phyloP scores from a whole-genome alignment of 768 basidiomycete species.

The Collybiopsis luxurians region DNA sequence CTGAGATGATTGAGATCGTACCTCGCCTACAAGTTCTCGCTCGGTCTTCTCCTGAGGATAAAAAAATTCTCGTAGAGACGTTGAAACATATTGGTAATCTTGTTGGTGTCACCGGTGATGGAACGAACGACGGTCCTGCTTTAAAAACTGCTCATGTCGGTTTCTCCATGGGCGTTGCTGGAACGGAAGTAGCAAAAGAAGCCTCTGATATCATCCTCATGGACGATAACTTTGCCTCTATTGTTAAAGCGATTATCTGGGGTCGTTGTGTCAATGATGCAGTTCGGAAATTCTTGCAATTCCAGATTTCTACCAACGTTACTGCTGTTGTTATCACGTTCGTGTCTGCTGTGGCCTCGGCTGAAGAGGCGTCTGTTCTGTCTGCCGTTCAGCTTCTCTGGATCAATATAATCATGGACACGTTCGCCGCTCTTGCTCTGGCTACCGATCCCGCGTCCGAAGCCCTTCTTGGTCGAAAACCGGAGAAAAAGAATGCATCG shows the following conservation, averaged over 20 bases:
- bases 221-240: constrained; percentile 96
- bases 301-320: constrained; percentile 92
- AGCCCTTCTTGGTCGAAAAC: constrained; percentile 79
- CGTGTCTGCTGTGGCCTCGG: constrained; percentile 82
- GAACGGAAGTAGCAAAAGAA: constrained; percentile 98
- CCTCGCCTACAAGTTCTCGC: constrained; percentile 95
- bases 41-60: constrained; percentile 96
- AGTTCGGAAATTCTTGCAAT: constrained; percentile 96
- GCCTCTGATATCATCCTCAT: constrained; percentile 98
- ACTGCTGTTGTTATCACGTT: constrained; percentile 95
- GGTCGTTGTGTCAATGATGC: constrained; percentile 98
- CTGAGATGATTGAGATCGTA: constrained; percentile 77
- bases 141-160: constrained; percentile 95
- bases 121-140: constrained; percentile 97
- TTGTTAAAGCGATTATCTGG: constrained; percentile 98
- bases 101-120: constrained; percentile 96
- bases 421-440: constrained; percentile 95
- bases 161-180: constrained; percentile 95
- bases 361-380: constrained; percentile 76
- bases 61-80: constrained; percentile 88
- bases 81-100: constrained; percentile 85
- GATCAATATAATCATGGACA: constrained; percentile 99
- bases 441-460: constrained; percentile 94
- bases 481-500: constrained; percentile 86
- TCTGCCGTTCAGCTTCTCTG: constrained; percentile 96